Conservation (phyloP, 371 early-diverging fungal genomes). For the Mucor circinelloides region DNA sequence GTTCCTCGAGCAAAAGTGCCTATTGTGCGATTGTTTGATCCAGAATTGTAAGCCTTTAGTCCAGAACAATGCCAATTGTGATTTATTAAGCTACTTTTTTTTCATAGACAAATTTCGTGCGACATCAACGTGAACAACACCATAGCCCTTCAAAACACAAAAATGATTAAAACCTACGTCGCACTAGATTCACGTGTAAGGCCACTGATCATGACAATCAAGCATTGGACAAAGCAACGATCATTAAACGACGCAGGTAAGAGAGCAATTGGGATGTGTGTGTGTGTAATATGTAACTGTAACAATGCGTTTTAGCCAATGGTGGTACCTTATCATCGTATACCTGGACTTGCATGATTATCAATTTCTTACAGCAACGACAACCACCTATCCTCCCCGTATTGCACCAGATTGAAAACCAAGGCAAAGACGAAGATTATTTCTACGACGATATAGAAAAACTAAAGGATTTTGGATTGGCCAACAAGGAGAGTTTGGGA, state of each 20-base stretch:
- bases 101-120: conserved; percentile 60
- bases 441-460: conserved; percentile 73
- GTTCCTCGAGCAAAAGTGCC: conserved; percentile 69
- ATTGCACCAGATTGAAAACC: conserved; percentile 44
- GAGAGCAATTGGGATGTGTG: not conserved
- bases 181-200: conserved; percentile 80
- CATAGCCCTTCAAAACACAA: conserved; percentile 78
- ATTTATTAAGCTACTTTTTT: not conserved
- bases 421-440: conserved; percentile 38
- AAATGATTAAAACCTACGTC: conserved; percentile 77
- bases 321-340: conserved; percentile 94
- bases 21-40: conserved; percentile 65
- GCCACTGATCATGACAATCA: conserved; percentile 75
- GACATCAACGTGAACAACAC: conserved; percentile 88
- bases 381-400: conserved; percentile 87
- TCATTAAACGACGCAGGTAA: conserved; percentile 72
- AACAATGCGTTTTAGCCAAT: conserved; percentile 52
- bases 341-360: conserved; percentile 89
- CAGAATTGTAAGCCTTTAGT: conserved; percentile 61
- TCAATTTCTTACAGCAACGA: conserved; percentile 91
- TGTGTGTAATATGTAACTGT: not conserved
- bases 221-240: conserved; percentile 81
- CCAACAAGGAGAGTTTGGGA: conserved; percentile 77
- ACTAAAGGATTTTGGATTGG: conserved; percentile 66
- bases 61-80: not conserved